phyloP scores from a whole-genome alignment of 495 filamentous ascomycete species.

The Hyaloscypha hepaticicola region DNA sequence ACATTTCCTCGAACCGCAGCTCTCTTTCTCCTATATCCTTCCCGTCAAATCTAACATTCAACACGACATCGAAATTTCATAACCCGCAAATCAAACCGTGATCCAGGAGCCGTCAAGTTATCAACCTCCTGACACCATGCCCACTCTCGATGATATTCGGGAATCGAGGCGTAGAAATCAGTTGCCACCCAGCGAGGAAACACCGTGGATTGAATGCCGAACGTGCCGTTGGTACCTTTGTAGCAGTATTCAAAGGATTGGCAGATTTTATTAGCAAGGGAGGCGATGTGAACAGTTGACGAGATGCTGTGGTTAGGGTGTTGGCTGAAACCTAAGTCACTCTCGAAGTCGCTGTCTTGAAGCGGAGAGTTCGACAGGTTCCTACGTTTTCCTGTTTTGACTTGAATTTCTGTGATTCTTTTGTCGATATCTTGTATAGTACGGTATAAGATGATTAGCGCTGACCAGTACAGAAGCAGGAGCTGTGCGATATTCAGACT shows the following conservation, averaged over 20 bases:
- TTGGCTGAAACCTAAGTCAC: not conserved
- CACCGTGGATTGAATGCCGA: constrained; percentile 4
- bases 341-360: not conserved
- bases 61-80: not conserved
- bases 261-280: not conserved
- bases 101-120: constrained; percentile 1
- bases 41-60: not conserved
- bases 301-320: not conserved
- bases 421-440: not conserved
- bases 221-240: not conserved
- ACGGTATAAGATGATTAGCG: not conserved
- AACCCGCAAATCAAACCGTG: constrained; percentile 1
- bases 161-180: not conserved
- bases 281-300: not conserved
- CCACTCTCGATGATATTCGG: not conserved
- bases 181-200: constrained; percentile 1
- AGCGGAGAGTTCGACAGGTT: not conserved
- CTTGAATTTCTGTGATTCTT: not conserved
- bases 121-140: not conserved
- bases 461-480: constrained; percentile 7
- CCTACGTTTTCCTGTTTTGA: not conserved
- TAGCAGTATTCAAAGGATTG: constrained; percentile 11
- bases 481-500: constrained; percentile 3
- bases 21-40: not conserved
- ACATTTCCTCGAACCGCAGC: not conserved